Percentiles rank a stretch among this genome's conserved stretches.
Conservation (phyloP, 441 rosid species). For the Pelargonium citronellum region DNA sequence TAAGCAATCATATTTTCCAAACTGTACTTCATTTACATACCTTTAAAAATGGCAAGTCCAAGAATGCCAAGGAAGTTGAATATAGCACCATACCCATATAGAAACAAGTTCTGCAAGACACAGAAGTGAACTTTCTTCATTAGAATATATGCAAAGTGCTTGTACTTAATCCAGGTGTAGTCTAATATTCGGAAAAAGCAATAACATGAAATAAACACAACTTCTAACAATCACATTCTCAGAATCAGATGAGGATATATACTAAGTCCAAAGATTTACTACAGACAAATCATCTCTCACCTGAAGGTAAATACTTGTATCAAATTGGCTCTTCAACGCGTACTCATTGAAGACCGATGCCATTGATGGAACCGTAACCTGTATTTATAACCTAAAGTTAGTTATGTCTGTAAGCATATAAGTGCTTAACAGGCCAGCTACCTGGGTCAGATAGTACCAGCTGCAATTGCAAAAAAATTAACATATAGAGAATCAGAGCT, state of each 20-base stretch:
- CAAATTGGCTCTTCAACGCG: conserved; percentile 93
- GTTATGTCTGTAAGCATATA: background rate
- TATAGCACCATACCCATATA: conserved; percentile 95
- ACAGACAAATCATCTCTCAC: conserved; percentile 30
- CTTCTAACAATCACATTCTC: background rate
- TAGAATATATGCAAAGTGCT: background rate
- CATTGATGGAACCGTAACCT: conserved; percentile 92
- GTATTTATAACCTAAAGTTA: conserved; percentile 18
- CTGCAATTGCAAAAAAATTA: background rate
- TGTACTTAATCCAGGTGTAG: background rate
- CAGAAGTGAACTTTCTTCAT: background rate
- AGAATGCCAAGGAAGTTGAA: conserved; percentile 88
- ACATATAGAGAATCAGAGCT: background rate
- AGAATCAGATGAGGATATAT: background rate
- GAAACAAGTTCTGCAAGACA: conserved; percentile 71
- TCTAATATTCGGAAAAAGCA: background rate
- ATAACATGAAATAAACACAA: background rate
- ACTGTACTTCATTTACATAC: conserved; percentile 35
- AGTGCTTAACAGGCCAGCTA: background rate
- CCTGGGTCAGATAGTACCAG: background rate
- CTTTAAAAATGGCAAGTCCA: conserved; percentile 63
- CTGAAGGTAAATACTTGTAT: conserved; percentile 98
- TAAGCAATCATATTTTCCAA: background rate
- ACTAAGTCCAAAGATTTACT: background rate
- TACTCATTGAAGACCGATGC: conserved; percentile 96